Conservation (phyloP, 352 stramenopile species). For the Pythium periplocum region DNA sequence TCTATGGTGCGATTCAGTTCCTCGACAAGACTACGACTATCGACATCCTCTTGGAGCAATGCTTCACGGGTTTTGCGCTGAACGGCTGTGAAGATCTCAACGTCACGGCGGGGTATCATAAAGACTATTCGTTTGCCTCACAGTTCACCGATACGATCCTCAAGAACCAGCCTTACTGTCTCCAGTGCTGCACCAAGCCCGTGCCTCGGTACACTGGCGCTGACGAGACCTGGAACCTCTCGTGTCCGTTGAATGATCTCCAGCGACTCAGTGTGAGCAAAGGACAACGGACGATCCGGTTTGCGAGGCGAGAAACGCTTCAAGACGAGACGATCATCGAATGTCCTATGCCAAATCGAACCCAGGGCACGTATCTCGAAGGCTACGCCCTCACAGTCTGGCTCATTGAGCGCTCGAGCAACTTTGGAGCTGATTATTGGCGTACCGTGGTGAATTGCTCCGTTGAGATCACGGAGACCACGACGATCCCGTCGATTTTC, state of each 20-base stretch:
- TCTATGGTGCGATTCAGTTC: constrained; percentile 56
- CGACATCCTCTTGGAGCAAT: constrained; percentile 40
- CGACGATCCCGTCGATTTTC: constrained; percentile 31
- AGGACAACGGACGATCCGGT: constrained; percentile 43
- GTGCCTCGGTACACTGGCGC: constrained; percentile 32
- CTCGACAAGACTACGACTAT: constrained; percentile 30
- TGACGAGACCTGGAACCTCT: constrained; percentile 76
- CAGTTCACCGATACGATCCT: constrained; percentile 50
- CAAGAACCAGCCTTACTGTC: constrained; percentile 40
- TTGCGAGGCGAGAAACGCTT: constrained; percentile 50
- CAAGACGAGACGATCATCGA: constrained; percentile 44
- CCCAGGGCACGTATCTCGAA: constrained; percentile 37
- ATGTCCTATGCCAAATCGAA: constrained; percentile 53
- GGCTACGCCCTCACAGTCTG: constrained; percentile 53
- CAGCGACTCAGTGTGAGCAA: constrained; percentile 68
- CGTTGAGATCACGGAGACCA: constrained; percentile 44
- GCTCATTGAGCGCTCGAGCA: constrained; percentile 41
- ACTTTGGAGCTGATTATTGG: constrained; percentile 56
- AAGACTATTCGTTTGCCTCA: constrained; percentile 45
- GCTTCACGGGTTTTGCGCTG: constrained; percentile 57
- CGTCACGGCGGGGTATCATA: constrained; percentile 27
- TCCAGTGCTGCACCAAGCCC: constrained; percentile 75
- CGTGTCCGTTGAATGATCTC: constrained; percentile 58
- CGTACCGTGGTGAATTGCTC: constrained; percentile 65
- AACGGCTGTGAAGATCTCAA: constrained; percentile 55